Evolutionary conservation across 2,329 filamentous ascomycete genomes (phyloP).

Genomic region (Venturia asperata): DNA sequence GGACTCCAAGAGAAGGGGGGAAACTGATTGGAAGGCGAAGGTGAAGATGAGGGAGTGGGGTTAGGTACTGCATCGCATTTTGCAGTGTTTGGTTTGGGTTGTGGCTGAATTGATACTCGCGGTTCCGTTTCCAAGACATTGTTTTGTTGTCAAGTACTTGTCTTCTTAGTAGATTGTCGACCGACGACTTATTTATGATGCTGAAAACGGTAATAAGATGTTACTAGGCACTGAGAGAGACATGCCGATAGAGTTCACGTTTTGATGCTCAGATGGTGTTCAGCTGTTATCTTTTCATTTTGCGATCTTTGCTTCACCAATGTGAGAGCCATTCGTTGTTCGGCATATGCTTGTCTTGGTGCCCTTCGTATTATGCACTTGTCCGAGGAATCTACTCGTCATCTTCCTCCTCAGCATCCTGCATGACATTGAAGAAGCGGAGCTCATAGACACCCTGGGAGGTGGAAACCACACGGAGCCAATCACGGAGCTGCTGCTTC

Average conservation of each 20-base stretch:
- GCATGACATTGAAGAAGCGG: conserved; percentile 99
- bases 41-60: not conserved
- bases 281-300: not conserved
- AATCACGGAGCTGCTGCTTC: conserved; percentile 99
- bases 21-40: not conserved
- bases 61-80: not conserved
- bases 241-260: not conserved
- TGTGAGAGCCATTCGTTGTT: not conserved
- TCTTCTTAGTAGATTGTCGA: too few species aligned
- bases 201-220: too few species aligned
- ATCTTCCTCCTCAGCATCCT: conserved; percentile 95
- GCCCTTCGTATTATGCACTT: not conserved
- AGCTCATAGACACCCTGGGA: conserved; percentile 98
- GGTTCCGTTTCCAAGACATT: too few species aligned
- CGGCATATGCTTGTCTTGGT: not conserved
- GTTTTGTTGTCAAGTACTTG: too few species aligned
- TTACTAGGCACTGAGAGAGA: too few species aligned
- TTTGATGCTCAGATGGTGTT: not conserved
- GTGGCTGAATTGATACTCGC: not conserved
- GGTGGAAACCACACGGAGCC: conserved; percentile 97
- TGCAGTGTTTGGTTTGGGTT: not conserved
- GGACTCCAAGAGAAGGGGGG: not conserved
- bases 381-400: conserved; percentile 71
- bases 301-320: not conserved
- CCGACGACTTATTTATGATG: too few species aligned